Conservation (phyloP, 306 rosid genomes). For the Echinosophora koreensis region DNA sequence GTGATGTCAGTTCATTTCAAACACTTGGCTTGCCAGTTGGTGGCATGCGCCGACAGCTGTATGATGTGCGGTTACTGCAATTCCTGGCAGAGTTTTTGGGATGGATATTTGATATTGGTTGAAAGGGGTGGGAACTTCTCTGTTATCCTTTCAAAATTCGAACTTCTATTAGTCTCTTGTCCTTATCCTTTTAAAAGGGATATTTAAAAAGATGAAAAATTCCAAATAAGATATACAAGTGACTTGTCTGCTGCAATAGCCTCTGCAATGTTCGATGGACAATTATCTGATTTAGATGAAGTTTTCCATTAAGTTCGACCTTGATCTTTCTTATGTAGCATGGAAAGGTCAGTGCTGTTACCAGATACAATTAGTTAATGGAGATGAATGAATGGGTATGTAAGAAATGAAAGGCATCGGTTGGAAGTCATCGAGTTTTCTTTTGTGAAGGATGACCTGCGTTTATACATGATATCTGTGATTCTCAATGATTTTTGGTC, state of each 20-base stretch:
- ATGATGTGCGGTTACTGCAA: slow-evolving; percentile 43
- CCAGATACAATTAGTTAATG: slow-evolving; percentile 38
- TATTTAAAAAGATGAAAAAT: slow-evolving; percentile 33
- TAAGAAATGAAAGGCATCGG: slow-evolving; percentile 33
- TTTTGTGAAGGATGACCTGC: slow-evolving; percentile 32
- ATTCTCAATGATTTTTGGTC: slow-evolving; percentile 39
- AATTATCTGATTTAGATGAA: slow-evolving; percentile 44
- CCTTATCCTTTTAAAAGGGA: slow-evolving; percentile 45
- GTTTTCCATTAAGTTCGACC: slow-evolving; percentile 39
- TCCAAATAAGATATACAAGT: slow-evolving; percentile 41
- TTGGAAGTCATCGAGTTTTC: slow-evolving; percentile 36
- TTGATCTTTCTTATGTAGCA: slow-evolving; percentile 39
- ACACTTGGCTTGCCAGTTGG: slow-evolving; percentile 55
- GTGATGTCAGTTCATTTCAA: slow-evolving; percentile 54
- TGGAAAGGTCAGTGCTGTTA: slow-evolving; percentile 44
- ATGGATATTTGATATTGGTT: slow-evolving; percentile 35
- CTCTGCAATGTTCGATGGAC: slow-evolving; percentile 36
- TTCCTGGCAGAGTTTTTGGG: slow-evolving; percentile 46
- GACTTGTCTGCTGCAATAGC: slow-evolving; percentile 45
- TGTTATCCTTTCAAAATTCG: slow-evolving; percentile 47
- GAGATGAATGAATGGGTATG: slow-evolving; percentile 36
- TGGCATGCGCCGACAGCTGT: slow-evolving; percentile 48
- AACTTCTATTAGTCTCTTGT: slow-evolving; percentile 32
- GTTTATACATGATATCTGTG: slow-evolving; percentile 21
- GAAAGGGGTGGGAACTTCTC: slow-evolving; percentile 35